A percentile compares a stretch with the other conserved stretches of the same genome.
Evolutionary conservation across 2,329 filamentous ascomycete genomes (phyloP).

Genomic region (Xylariaceae sp.): DNA sequence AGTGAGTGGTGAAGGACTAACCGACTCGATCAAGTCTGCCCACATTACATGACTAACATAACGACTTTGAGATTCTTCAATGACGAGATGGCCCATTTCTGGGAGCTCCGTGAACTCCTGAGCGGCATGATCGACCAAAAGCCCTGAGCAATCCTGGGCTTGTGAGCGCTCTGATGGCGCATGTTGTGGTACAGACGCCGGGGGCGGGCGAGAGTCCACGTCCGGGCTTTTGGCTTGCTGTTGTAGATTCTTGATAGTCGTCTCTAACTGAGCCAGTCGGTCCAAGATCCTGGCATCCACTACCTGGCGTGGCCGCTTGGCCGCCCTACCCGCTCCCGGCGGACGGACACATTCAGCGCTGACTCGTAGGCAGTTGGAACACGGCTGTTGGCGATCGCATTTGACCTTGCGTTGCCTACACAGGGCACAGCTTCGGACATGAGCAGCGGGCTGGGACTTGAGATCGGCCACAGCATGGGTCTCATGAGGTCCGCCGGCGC

Average conservation of each 20-base stretch:
- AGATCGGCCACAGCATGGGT: background rate
- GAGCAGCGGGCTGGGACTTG: conserved; percentile 9
- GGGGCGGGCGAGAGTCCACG: background rate
- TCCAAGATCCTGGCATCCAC: conserved; percentile 18
- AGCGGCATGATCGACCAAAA: background rate
- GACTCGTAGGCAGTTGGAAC: conserved; percentile 19
- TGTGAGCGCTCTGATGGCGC: background rate
- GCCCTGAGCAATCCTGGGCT: background rate
- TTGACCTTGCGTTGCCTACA: conserved; percentile 24
- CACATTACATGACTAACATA: conserved; percentile 27
- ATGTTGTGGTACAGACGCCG: background rate
- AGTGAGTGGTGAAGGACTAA: conserved; percentile 14
- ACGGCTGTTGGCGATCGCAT: conserved; percentile 22
- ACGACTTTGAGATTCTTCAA: conserved; percentile 20
- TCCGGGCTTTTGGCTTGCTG: conserved; percentile 15
- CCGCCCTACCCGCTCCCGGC: conserved; percentile 18
- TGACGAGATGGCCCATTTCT: conserved; percentile 17
- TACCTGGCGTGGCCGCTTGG: conserved; percentile 18
- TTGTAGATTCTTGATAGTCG: conserved; percentile 18
- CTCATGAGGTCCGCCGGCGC: background rate
- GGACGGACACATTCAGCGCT: conserved; percentile 18
- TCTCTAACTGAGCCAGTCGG: conserved; percentile 20
- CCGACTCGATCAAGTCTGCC: conserved; percentile 30
- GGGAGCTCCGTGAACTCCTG: background rate
- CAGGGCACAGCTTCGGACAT: conserved; percentile 20